Evolutionary conservation across 306 rosid genomes (phyloP).

Genomic region (Coriaria nepalensis): DNA sequence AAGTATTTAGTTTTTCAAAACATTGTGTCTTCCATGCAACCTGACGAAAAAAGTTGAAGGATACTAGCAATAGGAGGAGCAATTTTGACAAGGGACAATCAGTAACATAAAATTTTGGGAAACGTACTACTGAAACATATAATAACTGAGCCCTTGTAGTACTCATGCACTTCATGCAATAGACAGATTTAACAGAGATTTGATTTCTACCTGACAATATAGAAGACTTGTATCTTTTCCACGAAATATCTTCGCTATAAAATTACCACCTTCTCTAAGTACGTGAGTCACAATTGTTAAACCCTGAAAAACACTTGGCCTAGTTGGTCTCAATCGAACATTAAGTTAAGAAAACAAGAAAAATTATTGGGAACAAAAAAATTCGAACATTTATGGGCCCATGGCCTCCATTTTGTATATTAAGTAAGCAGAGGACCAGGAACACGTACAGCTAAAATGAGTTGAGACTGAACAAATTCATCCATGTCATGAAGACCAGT

Average conservation of each 20-base stretch:
- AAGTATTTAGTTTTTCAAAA: no score
- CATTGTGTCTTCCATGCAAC: no score
- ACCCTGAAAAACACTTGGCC: conserved; percentile 44
- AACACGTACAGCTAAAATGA: conserved; percentile 83
- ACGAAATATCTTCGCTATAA: conserved; percentile 92
- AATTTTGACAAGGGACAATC: no score
- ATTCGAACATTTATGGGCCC: not conserved
- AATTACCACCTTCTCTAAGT: conserved; percentile 88
- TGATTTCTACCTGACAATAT: conserved; percentile 74
- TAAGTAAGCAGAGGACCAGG: not conserved
- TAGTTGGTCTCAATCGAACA: conserved; percentile 16
- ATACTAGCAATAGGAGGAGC: no score
- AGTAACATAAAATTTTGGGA: no score
- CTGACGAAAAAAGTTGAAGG: no score
- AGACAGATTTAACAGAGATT: conserved; percentile 13
- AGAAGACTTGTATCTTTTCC: conserved; percentile 93
- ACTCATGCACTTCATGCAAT: conserved; percentile 7
- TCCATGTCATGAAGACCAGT: conserved; percentile 99
- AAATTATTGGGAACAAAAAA: conserved; percentile 4
- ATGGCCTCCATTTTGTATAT: no score
- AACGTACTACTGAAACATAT: no score
- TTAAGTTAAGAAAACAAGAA: no score
- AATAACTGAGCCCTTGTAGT: no score
- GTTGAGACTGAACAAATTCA: conserved; percentile 95
- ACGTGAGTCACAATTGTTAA: conserved; percentile 86